Percentiles rank a stretch among this genome's conserved stretches.
These are phyloP conservation scores for Wakefieldia striispora DNA, from an alignment of 768 basidiomycete species.

Conservation along the genomic window DNA sequence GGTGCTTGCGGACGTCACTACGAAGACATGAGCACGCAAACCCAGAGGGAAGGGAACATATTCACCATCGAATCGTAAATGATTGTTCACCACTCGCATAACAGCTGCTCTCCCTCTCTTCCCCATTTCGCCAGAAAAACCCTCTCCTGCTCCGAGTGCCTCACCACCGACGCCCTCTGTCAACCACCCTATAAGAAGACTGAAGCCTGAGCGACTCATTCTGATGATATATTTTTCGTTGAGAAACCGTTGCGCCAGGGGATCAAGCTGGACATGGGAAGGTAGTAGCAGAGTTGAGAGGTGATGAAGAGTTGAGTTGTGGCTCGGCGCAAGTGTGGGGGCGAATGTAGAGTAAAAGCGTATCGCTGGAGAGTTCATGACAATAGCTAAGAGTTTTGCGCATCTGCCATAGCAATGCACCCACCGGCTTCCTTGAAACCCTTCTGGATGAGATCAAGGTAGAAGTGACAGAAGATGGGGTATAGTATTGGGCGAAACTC, in stretches of 20 bases:
- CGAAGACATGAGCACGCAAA: constrained; percentile 20
- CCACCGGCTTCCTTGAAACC: constrained; percentile 88
- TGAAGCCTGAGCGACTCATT: constrained; percentile 90
- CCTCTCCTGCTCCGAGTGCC: constrained; percentile 73
- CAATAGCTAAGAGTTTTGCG: constrained; percentile 6
- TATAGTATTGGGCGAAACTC: constrained; percentile 93
- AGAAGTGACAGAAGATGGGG: constrained; percentile 97
- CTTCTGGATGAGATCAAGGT: constrained; percentile 88
- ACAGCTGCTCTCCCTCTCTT: constrained; percentile 85
- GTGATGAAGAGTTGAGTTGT: constrained; percentile 69
- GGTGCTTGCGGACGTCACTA: constrained; percentile 72
- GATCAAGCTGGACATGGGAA: constrained; percentile 79
- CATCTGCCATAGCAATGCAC: constrained; percentile 22
- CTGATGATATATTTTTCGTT: constrained; percentile 88
- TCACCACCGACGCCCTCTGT: constrained; percentile 91
- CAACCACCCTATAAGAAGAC: constrained; percentile 91
- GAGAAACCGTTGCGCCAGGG: constrained; percentile 79
- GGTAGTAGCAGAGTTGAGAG: constrained; percentile 80
- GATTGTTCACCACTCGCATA: constrained; percentile 92
- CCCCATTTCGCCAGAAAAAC: constrained; percentile 79
- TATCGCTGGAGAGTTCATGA: constrained; percentile 48
- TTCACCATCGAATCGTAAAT: constrained; percentile 86
- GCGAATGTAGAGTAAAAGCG: constrained; percentile 75
- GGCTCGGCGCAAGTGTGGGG: constrained; percentile 58
- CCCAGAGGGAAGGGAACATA: neutral